These are phyloP conservation scores for Vicia sativa DNA, from an alignment of 306 rosid genomes.

Conservation along the genomic window DNA sequence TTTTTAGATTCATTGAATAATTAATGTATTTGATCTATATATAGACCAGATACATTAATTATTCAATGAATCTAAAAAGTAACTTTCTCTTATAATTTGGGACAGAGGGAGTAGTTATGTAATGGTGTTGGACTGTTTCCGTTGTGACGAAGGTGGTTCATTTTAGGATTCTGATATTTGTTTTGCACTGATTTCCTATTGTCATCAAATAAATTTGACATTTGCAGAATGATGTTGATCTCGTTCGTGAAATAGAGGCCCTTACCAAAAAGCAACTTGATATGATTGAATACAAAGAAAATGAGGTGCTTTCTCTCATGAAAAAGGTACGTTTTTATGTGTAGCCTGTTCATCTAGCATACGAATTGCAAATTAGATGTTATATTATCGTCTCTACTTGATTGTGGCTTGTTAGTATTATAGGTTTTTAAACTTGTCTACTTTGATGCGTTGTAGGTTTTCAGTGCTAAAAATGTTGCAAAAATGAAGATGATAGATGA, in stretches of 20 bases:
- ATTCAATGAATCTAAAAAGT: too few species aligned
- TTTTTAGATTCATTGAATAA: too few species aligned
- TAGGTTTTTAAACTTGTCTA: neutral
- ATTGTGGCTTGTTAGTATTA: neutral
- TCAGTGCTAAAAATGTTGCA: conserved; percentile 74
- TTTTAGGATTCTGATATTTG: conserved; percentile 25
- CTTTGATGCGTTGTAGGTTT: conserved; percentile 55
- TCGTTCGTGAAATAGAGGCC: conserved; percentile 70
- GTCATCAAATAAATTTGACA: conserved; percentile 21
- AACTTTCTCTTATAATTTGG: too few species aligned
- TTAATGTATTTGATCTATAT: too few species aligned
- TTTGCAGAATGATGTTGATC: conserved; percentile 73
- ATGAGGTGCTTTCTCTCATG: conserved; percentile 63
- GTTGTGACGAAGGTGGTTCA: neutral
- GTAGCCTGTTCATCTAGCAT: neutral
- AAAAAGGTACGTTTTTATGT: conserved; percentile 53
- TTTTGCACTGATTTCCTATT: conserved; percentile 30
- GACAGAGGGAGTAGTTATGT: too few species aligned
- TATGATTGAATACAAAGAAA: conserved; percentile 69
- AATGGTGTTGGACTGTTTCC: too few species aligned
- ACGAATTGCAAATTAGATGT: conserved; percentile 12
- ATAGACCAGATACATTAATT: too few species aligned
- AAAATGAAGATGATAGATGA: conserved; percentile 82
- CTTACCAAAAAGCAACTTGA: conserved; percentile 66
- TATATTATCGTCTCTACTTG: neutral